Percentiles rank a stretch among this genome's conserved stretches.
Evolutionary conservation across 306 rosid species (phyloP).

Genomic region (Lablab purpureus): DNA sequence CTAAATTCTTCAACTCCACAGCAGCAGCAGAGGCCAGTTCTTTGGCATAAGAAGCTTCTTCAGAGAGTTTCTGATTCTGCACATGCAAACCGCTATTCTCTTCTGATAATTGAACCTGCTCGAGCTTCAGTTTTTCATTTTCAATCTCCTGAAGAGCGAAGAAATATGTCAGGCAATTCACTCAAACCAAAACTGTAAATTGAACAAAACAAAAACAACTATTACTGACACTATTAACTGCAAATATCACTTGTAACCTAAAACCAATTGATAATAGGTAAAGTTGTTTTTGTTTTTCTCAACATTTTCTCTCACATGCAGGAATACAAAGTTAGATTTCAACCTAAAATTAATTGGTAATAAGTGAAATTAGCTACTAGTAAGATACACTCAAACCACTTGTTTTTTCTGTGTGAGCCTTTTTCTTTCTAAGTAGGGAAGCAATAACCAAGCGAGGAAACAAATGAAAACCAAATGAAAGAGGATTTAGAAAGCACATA

Average conservation of each 20-base stretch:
- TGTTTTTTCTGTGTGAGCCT: too few species aligned
- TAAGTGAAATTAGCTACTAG: too few species aligned
- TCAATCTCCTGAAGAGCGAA: conserved; percentile 75
- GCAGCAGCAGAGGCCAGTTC: conserved; percentile 99
- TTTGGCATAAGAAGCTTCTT: conserved; percentile 96
- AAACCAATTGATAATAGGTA: too few species aligned
- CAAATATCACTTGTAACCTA: too few species aligned
- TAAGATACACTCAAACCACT: too few species aligned
- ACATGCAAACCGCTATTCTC: conserved; percentile 92
- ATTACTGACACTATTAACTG: conserved; percentile 2
- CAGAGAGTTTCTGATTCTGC: conserved; percentile 94
- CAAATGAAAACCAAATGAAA: conserved; percentile 3
- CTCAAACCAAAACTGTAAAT: conserved; percentile 31
- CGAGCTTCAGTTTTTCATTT: conserved; percentile 87
- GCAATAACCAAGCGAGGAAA: conserved; percentile 25
- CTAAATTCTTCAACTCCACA: conserved; percentile 93
- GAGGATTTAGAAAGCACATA: conserved; percentile 34
- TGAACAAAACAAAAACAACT: conserved; percentile 15
- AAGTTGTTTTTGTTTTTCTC: too few species aligned
- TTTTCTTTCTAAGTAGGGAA: too few species aligned
- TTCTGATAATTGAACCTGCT: conserved; percentile 85
- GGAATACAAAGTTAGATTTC: too few species aligned
- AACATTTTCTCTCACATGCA: too few species aligned
- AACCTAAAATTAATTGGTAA: too few species aligned
- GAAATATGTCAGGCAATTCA: conserved; percentile 36